Conservation (phyloP, 768 basidiomycete species). For the Podaxis sp. region DNA sequence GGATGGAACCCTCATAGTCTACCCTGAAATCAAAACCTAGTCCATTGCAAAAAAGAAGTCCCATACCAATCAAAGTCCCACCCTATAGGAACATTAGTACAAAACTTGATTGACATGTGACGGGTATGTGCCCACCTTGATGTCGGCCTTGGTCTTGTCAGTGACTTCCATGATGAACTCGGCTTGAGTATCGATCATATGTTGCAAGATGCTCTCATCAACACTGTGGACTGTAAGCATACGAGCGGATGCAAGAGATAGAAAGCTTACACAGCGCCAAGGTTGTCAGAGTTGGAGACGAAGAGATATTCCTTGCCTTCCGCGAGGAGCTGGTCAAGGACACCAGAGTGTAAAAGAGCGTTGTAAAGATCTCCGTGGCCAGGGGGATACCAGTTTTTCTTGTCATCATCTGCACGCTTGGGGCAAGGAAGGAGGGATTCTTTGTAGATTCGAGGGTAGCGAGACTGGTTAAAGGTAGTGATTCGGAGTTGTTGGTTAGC, state of each 20-base stretch:
- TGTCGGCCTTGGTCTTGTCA: slow-evolving; percentile 82
- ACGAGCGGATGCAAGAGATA: slow-evolving; percentile 1
- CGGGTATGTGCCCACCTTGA: slow-evolving; percentile 18
- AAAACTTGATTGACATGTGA: not conserved
- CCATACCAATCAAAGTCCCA: slow-evolving; percentile 72
- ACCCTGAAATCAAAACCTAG: slow-evolving; percentile 2
- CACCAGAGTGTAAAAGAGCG: slow-evolving; percentile 84
- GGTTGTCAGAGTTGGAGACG: slow-evolving; percentile 95
- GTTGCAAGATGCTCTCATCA: slow-evolving; percentile 70
- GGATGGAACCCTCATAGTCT: slow-evolving; percentile 84
- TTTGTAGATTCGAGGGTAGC: slow-evolving; percentile 90
- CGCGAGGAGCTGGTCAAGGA: slow-evolving; percentile 82
- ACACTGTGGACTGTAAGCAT: slow-evolving; percentile 39
- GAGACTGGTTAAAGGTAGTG: slow-evolving; percentile 88
- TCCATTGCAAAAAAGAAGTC: not conserved
- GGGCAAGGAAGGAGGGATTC: slow-evolving; percentile 86
- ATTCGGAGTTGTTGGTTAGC: slow-evolving; percentile 92
- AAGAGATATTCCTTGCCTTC: slow-evolving; percentile 98
- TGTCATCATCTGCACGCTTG: slow-evolving; percentile 73
- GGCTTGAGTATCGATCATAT: slow-evolving; percentile 69
- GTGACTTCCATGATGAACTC: slow-evolving; percentile 91
- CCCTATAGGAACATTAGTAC: slow-evolving; percentile 62
- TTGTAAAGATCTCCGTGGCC: slow-evolving; percentile 97
- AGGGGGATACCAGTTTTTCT: slow-evolving; percentile 94
- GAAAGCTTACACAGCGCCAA: slow-evolving; percentile 76